These are phyloP conservation scores for Colletotrichum navitas DNA, from an alignment of 2,329 filamentous ascomycete genomes.

Conservation along the genomic window DNA sequence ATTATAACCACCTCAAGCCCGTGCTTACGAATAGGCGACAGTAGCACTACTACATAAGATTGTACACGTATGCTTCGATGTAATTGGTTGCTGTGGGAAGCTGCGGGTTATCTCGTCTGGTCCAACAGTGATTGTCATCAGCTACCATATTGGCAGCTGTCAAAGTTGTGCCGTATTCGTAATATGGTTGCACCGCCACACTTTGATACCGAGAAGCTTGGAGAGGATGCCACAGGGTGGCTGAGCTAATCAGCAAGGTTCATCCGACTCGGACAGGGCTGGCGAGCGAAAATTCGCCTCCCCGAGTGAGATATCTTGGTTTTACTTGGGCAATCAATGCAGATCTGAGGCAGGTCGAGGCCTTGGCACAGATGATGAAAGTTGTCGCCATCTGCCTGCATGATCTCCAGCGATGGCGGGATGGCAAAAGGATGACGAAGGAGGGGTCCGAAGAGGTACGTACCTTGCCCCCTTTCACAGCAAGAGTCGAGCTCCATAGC, in stretches of 20 bases:
- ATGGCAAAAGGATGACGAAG: constrained; percentile 30
- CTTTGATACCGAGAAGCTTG: not conserved
- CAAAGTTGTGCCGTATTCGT: not conserved
- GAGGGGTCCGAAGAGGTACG: constrained; percentile 14
- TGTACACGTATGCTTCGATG: not conserved
- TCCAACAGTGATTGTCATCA: not conserved
- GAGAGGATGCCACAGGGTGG: not conserved
- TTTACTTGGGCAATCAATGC: not conserved
- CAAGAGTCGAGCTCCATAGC: constrained; percentile 17
- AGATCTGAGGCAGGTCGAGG: constrained; percentile 22
- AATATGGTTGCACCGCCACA: not conserved
- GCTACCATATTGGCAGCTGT: not conserved
- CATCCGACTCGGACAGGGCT: not conserved
- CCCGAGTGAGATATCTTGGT: not conserved
- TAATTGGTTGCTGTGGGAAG: not conserved
- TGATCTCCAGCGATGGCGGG: not conserved
- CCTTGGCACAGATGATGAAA: constrained; percentile 16
- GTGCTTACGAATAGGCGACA: too few species aligned
- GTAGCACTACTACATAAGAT: too few species aligned
- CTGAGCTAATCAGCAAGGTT: not conserved
- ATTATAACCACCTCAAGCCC: too few species aligned
- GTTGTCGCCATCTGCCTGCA: not conserved
- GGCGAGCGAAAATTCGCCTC: constrained; percentile 7
- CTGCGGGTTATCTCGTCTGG: not conserved
- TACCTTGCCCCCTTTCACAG: not conserved